Evolutionary conservation across 805 yeast species (phyloP), one percentile per base, ranked within the genome.

Genomic region (Wickerhamomyces bovis): DNA sequence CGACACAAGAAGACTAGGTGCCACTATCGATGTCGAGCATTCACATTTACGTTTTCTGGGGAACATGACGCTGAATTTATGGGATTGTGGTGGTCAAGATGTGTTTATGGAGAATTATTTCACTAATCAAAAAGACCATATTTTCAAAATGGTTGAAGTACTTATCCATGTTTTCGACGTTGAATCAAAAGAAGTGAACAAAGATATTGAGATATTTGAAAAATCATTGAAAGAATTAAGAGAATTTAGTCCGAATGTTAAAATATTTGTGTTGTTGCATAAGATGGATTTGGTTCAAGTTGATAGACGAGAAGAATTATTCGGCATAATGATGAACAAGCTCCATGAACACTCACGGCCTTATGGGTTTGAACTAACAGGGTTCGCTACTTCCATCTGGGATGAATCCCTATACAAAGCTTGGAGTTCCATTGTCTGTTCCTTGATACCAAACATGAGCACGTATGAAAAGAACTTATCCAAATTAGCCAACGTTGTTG

Each of bases 21-120:
- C 99, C 11, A 94, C 99, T 0, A 90, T 94, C 47, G 99, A 94
- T 61, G 97, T 94, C n/a, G 99, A 94, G 62, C 97, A 94, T 62
- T 89, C 97, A 2, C 96, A 92, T 67, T 69, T 94, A 46, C 72
- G 98, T 43, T 90, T 94, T 59, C 71, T 94, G 49, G 97, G 97
- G 1, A 90, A 92, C 63, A 89, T 94, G 95, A 89, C 97, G 1
- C 71, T 94, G 41, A 92, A 92, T 58, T 70, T 94, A 20, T 90
- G 98, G 98, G 99, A 94, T 65, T 94, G 99, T 68, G 99, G 98
- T 58, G 96, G 96, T 3, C 99, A 94, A 63, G 97, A 94, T 64
- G 89, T 85, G 2, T 94, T 90, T 55, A 90, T 94, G 88, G 97
- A 92, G 60, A 89, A 88, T 64, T 94, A 94, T 63, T 82, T 88